Evolutionary conservation across 345 rosid genomes (phyloP).

Genomic region (Dovyalis caffra): DNA sequence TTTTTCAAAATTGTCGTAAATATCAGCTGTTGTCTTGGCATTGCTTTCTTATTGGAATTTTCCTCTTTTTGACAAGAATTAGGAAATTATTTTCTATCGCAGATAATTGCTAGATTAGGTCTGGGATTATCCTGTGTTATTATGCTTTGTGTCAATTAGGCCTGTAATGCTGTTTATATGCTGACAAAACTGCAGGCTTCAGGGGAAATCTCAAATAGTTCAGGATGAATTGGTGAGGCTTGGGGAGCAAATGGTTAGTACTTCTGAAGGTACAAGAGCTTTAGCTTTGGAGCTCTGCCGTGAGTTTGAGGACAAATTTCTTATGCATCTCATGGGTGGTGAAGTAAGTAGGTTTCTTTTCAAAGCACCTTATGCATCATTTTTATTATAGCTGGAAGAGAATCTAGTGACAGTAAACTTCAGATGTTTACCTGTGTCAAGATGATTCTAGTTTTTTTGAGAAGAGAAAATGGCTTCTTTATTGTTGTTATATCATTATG

Average conservation of each 20-base stretch:
- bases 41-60: background rate
- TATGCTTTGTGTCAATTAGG: background rate
- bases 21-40: background rate
- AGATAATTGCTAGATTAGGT: background rate
- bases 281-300: constrained; percentile 98
- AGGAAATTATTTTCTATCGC: background rate
- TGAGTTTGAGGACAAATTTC: constrained; percentile 98
- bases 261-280: constrained; percentile 95
- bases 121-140: background rate
- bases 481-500: background rate
- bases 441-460: background rate
- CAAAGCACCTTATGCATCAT: background rate
- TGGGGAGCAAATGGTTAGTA: constrained; percentile 81
- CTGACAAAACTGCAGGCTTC: constrained; percentile 54
- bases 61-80: background rate
- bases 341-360: constrained; percentile 63
- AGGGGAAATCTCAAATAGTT: constrained; percentile 83
- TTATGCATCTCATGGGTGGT: constrained; percentile 80
- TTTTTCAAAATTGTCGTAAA: background rate
- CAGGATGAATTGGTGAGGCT: constrained; percentile 85
- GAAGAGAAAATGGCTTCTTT: background rate
- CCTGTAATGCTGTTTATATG: background rate
- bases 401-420: background rate
- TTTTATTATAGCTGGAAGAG: background rate
- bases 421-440: background rate